Conservation (phyloP, 768 basidiomycete species). For the Panellus pusillus region DNA sequence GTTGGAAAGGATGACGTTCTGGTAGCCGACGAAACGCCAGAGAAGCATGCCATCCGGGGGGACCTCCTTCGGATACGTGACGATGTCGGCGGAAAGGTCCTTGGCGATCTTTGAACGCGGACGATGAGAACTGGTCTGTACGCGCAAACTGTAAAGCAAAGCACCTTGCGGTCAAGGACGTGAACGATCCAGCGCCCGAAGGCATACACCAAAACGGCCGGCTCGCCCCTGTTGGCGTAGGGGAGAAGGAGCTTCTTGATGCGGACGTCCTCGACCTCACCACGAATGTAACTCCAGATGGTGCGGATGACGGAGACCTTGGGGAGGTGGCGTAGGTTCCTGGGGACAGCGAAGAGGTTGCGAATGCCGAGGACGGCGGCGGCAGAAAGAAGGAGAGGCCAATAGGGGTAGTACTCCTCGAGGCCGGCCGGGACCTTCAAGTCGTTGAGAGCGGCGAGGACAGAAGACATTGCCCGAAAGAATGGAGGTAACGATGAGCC, state of each 20-base stretch:
- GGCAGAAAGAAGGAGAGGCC: too few species aligned
- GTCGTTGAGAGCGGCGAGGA: too few species aligned
- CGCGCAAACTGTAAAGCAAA: not conserved
- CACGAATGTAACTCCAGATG: conserved; percentile 33
- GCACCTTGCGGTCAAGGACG: conserved; percentile 35
- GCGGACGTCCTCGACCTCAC: conserved; percentile 36
- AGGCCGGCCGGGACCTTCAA: too few species aligned
- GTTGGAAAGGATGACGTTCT: conserved; percentile 40
- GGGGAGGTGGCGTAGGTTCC: conserved; percentile 36
- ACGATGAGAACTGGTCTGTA: not conserved
- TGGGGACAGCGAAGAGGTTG: conserved; percentile 27
- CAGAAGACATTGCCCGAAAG: too few species aligned
- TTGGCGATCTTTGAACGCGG: conserved; percentile 24
- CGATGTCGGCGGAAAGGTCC: conserved; percentile 26
- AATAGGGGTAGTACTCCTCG: too few species aligned
- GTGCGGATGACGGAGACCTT: conserved; percentile 31
- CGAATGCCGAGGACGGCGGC: conserved; percentile 4
- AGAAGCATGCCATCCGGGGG: conserved; percentile 34
- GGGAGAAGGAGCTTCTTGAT: conserved; percentile 36
- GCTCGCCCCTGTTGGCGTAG: conserved; percentile 31
- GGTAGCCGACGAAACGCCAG: conserved; percentile 34
- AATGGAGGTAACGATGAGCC: too few species aligned
- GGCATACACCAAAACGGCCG: conserved; percentile 38
- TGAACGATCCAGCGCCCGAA: conserved; percentile 44
- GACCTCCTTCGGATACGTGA: conserved; percentile 29